Percentiles rank a stretch among this genome's conserved stretches.
phyloP scores from a whole-genome alignment of 176 grass and related monocot species.

The Aechmea fasciata region DNA sequence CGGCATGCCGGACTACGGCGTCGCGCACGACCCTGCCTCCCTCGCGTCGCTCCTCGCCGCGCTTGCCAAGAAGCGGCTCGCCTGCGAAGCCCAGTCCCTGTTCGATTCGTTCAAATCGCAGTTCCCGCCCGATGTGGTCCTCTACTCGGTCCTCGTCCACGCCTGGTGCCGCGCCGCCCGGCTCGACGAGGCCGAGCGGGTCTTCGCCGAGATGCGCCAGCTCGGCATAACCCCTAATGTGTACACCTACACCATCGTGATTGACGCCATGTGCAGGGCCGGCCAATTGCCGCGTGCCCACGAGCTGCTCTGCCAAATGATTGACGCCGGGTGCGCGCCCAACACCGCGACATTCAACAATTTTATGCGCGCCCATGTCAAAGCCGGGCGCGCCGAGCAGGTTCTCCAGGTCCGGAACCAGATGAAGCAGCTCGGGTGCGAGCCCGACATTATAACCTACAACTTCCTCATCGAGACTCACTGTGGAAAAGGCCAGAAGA shows the following conservation, averaged over 20 bases:
- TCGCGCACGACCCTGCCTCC: conserved; percentile 32
- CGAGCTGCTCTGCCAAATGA: conserved; percentile 82
- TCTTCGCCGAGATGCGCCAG: conserved; percentile 65
- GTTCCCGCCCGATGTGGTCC: conserved; percentile 60
- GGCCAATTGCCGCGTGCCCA: conserved; percentile 75
- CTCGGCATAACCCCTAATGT: conserved; percentile 63
- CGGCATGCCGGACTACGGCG: conserved; percentile 59
- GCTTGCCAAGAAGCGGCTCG: conserved; percentile 77
- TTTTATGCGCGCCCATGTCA: conserved; percentile 66
- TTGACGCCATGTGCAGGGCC: conserved; percentile 78
- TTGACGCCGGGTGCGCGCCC: conserved; percentile 52
- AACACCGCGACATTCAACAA: conserved; percentile 74
- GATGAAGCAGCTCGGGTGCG: conserved; percentile 68
- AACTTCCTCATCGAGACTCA: conserved; percentile 80
- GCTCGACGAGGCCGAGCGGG: conserved; percentile 51
- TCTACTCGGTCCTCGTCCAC: conserved; percentile 65
- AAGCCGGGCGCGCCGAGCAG: conserved; percentile 56
- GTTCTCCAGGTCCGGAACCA: conserved; percentile 90
- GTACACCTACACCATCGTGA: conserved; percentile 82
- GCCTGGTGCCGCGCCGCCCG: conserved; percentile 65
- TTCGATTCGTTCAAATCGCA: conserved; percentile 59
- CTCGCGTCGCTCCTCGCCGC: conserved; percentile 48
- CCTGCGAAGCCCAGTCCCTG: conserved; percentile 50
- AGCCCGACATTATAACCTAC: conserved; percentile 84
- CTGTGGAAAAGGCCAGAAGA: conserved; percentile 66